phyloP scores from a whole-genome alignment of 2,329 filamentous ascomycete species.

The Pseudopithomyces maydicus region DNA sequence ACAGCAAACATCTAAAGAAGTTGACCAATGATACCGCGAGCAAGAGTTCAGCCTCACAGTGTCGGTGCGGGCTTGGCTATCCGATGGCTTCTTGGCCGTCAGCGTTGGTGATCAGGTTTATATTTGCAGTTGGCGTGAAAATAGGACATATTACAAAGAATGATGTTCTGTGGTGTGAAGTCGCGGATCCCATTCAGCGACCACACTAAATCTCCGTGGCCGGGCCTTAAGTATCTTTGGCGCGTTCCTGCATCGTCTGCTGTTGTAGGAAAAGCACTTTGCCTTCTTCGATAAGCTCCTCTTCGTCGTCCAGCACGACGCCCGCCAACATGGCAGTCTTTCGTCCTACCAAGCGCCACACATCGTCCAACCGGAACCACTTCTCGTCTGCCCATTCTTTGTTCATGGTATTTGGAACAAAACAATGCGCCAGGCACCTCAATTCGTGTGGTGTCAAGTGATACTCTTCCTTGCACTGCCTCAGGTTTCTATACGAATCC shows the following conservation, averaged over 20 bases:
- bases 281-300: neutral
- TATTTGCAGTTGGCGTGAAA: neutral
- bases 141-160: conserved; percentile 1
- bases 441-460: neutral
- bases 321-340: conserved; percentile 7
- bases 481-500: neutral
- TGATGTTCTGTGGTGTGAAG: neutral
- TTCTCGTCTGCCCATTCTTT: neutral
- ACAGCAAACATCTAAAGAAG: neutral
- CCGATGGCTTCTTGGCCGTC: neutral
- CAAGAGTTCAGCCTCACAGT: neutral
- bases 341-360: neutral
- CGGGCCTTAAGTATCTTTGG: neutral
- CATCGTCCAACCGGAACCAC: neutral
- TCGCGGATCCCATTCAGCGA: too few relatives aligned
- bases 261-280: neutral
- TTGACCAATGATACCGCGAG: neutral
- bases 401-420: neutral
- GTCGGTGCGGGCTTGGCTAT: neutral
- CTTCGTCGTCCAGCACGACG: neutral
- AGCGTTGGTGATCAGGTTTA: conserved; percentile 4
- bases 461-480: neutral
- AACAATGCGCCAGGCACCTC: conserved; percentile 2
- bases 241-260: neutral
- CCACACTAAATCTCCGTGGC: too few relatives aligned